Conservation (phyloP, 768 basidiomycete genomes). For the Termitomyces sp. region DNA sequence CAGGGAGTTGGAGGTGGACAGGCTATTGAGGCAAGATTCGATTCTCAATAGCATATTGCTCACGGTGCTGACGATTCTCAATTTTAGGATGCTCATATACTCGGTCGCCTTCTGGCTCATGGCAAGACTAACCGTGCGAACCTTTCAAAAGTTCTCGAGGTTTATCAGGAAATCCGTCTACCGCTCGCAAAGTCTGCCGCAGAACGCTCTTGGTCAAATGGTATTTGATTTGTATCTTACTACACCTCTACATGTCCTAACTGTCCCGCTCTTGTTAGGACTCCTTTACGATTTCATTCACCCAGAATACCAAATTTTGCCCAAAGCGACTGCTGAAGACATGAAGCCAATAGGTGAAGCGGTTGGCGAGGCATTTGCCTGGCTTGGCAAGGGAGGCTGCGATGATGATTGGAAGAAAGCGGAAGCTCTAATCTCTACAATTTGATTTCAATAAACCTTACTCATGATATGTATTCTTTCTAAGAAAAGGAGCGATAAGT, state of each 20-base stretch:
- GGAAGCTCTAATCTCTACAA: conserved; percentile 1
- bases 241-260: no score
- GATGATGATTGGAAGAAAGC: conserved; percentile 17
- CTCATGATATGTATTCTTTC: no score
- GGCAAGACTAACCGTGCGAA: conserved; percentile 9
- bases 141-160: conserved; percentile 10
- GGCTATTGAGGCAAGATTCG: conserved; percentile 17
- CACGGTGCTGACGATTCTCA: not conserved
- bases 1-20: conserved; percentile 24
- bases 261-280: no score
- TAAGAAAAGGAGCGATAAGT: no score
- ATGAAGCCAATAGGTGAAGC: conserved; percentile 11
- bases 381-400: conserved; percentile 18
- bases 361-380: conserved; percentile 14
- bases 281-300: conserved; percentile 4
- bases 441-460: no score
- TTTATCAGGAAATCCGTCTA: conserved; percentile 20
- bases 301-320: not conserved
- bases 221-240: conserved; percentile 1
- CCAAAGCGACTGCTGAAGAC: not conserved
- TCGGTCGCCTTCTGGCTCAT: conserved; percentile 18
- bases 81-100: conserved; percentile 19
- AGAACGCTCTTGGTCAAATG: conserved; percentile 14
- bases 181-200: conserved; percentile 13
- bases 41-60: not conserved